Conservation (phyloP, 2,329 filamentous ascomycete species). For the Xylaria polymorpha region DNA sequence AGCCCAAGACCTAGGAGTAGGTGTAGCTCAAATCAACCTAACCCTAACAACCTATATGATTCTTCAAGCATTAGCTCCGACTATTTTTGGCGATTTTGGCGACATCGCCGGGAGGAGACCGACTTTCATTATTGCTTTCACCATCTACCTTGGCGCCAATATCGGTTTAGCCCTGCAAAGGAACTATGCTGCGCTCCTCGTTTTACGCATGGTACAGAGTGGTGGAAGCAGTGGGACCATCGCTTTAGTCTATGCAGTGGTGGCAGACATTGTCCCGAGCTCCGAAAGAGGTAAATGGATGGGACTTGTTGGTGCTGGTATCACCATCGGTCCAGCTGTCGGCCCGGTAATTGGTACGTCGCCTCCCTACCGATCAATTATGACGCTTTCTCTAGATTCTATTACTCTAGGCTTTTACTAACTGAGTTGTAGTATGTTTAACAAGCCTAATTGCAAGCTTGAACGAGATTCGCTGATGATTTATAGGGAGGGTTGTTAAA, state of each 20-base stretch:
- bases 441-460: not conserved
- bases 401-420: slow-evolving; percentile 17
- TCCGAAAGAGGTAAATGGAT: slow-evolving; percentile 79
- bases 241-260: slow-evolving; percentile 76
- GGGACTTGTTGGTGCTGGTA: slow-evolving; percentile 70
- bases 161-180: slow-evolving; percentile 69
- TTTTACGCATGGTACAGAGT: slow-evolving; percentile 72
- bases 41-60: slow-evolving; percentile 72
- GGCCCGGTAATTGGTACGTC: slow-evolving; percentile 36
- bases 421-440: slow-evolving; percentile 33
- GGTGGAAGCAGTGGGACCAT: slow-evolving; percentile 75
- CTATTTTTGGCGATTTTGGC: slow-evolving; percentile 70
- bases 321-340: slow-evolving; percentile 66
- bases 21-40: slow-evolving; percentile 58
- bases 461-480: slow-evolving; percentile 63
- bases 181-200: slow-evolving; percentile 67
- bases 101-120: slow-evolving; percentile 71
- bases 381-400: not conserved
- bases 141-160: slow-evolving; percentile 68
- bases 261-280: slow-evolving; percentile 76
- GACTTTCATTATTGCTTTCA: slow-evolving; percentile 68
- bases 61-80: slow-evolving; percentile 71
- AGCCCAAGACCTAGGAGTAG: slow-evolving; percentile 54
- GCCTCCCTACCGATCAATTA: not conserved
- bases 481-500: slow-evolving; percentile 67